Base-by-base conservation (phyloP, 1,284 basidiomycete genomes). In the Abortiporus biennis region DNA sequence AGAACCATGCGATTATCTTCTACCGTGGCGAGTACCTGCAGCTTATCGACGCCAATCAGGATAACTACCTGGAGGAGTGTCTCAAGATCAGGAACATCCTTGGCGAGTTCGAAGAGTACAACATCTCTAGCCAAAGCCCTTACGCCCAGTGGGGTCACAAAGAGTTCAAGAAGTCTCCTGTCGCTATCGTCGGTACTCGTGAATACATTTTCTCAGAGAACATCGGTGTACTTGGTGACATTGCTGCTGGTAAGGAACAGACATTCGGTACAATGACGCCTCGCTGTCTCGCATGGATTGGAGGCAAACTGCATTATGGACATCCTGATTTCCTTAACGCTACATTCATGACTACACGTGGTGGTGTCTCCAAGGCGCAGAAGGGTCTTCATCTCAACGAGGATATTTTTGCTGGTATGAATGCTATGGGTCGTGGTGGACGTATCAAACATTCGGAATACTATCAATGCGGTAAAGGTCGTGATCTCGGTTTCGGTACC, bases 121-220 rank as follows among this genome's bases (percentile, higher is more conserved):
- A 82, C 35, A 77, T 92, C 42, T 94, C 93, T 3, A 85, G 82
- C 54, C 85, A 92, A 68, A 95, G 90, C 59, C 96, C 96, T 9
- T 99, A 99, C 63, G 92, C 92, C 8, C 84, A 89, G 56, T 90
- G 86, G 80, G 90, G 90, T 29, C 87, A 90, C 65, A 86, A 91
- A 65, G 91, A 96, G 61, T 96, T 96, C 65, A 74, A 71, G 53
- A 92, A 86, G 63, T 71, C 85, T 33, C 95, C 95, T 21, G 94
- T 99, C 44, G 96, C 96, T 32, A 99, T 99, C 64, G 80, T 99
- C 48, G 96, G 96, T 62, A 96, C 96, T 20, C 85, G 96, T 63
- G 96, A 99, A 71, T 99, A 99, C 71, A 98, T 99, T 59, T 99
- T 99, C 73, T 99, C 96, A 40, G 96, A 99, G 72, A 99, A 99